Base-by-base conservation (phyloP, 2,329 filamentous ascomycete species). In the Colletotrichum somersetense region DNA sequence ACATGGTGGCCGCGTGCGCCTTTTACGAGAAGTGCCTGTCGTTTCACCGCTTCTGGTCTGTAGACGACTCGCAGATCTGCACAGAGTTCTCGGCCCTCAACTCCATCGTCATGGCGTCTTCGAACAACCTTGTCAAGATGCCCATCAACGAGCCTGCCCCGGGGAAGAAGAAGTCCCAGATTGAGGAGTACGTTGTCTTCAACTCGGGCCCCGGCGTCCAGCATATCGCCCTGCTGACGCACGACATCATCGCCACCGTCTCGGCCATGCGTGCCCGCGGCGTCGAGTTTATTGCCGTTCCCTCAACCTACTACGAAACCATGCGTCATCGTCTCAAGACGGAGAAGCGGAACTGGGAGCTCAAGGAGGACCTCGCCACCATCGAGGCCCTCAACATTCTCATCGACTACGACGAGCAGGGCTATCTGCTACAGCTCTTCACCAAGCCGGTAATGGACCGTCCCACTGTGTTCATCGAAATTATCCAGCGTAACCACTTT, bases 41-140 rank as follows among this genome's bases (percentile, higher is more conserved):
- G 66, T 98, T 98, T 89, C 95, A 97, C 85, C 93, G 95, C 76
- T 98, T 98, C 91, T 98, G 96, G 96, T 94, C 91, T 66, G 95
- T 98, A 71, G 96, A 98, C 81, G 96, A 98, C 86, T 92, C 90
- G 76, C 91, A 97, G 80, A 97, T 98, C 83, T 94, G 91, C 88
- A 97, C 93, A 75, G 95, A 97, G 80, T 98, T 94, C 88, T 95
- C 92, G 1, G 95, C 96, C 12, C 87, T 98, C 59, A 94, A 92
- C 83, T 93, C 90, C 78, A 91, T 98, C 78, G 96, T 98, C 79
- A 97, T 98, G 95, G 90, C 93, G 53, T 94, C 91, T 5, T 90
- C 91, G 72, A 94, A 95, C 84, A 92, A 96, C 70, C 81, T 92
- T 5, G 94, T 98, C 83, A 98, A 98, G 85, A 98, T 98, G 95